A percentile compares a stretch with the other conserved stretches of the same genome.
Evolutionary conservation across 257 asterid species (phyloP).

Genomic region (Echium plantagineum): DNA sequence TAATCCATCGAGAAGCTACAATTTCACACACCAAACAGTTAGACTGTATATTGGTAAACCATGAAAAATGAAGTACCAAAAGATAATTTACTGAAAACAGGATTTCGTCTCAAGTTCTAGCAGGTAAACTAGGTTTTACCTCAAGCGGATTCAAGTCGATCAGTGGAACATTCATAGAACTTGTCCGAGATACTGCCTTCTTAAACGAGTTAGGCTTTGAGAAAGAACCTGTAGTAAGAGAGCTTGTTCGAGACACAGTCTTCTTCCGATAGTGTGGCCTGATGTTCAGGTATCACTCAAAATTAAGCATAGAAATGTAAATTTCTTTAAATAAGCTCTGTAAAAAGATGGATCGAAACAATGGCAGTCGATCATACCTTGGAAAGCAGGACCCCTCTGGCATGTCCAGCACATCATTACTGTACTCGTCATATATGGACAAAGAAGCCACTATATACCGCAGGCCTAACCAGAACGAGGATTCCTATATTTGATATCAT

Average conservation of each 20-base stretch:
- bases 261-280: slow-evolving; percentile 62
- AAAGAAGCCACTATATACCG: slow-evolving; percentile 72
- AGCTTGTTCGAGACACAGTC: slow-evolving; percentile 23
- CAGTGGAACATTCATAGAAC: slow-evolving; percentile 37
- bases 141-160: slow-evolving; percentile 74
- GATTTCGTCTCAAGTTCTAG: background rate
- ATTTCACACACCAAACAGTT: background rate
- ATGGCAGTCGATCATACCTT: slow-evolving; percentile 33
- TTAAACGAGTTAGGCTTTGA: slow-evolving; percentile 42
- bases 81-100: background rate
- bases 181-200: slow-evolving; percentile 39
- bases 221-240: slow-evolving; percentile 30
- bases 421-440: slow-evolving; percentile 87
- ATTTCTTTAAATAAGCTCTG: background rate
- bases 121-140: slow-evolving; percentile 27
- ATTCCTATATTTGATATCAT: slow-evolving; percentile 39
- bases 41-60: background rate
- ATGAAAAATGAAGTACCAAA: background rate
- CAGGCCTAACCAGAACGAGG: slow-evolving; percentile 79
- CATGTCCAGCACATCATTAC: slow-evolving; percentile 90
- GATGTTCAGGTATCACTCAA: slow-evolving; percentile 5
- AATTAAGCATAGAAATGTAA: too few species aligned
- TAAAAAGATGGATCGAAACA: background rate
- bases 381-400: slow-evolving; percentile 94
- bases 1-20: slow-evolving; percentile 56